Evolutionary conservation across 176 grass and related monocot genomes (phyloP).

Genomic region (Oryza brachyantha): DNA sequence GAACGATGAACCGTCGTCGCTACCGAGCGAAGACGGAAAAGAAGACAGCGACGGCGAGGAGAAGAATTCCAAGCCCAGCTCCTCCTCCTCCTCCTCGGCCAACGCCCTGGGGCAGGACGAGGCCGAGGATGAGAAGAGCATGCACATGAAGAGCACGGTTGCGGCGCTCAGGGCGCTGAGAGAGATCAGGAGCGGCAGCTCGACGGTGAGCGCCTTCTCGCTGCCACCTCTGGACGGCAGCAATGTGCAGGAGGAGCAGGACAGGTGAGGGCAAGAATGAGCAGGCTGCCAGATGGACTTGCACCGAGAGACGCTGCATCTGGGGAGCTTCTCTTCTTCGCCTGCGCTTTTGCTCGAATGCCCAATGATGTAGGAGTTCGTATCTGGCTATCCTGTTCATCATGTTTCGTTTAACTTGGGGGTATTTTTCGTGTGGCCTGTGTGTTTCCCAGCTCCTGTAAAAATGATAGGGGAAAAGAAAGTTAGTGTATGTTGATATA

Average conservation of each 20-base stretch:
- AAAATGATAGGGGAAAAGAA: not conserved
- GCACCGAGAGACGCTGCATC: not conserved
- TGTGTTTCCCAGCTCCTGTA: constrained; percentile 6
- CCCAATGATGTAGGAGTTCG: not conserved
- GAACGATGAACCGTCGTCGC: constrained; percentile 12
- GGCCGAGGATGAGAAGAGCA: constrained; percentile 58
- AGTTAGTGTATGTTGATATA: not conserved
- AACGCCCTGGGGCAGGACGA: constrained; percentile 48
- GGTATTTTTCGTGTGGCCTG: not conserved
- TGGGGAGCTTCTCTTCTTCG: not conserved
- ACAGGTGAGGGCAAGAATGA: constrained; percentile 16
- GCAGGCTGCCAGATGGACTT: constrained; percentile 33
- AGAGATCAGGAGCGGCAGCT: constrained; percentile 72
- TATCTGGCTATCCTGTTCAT: not conserved
- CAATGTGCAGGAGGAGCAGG: constrained; percentile 2
- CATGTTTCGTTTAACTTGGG: not conserved
- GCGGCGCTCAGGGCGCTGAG: constrained; percentile 55
- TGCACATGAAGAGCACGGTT: constrained; percentile 68
- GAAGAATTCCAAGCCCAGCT: not conserved
- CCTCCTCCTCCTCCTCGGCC: constrained; percentile 39
- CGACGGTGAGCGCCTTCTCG: constrained; percentile 58
- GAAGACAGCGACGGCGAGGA: constrained; percentile 28
- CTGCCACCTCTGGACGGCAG: constrained; percentile 50
- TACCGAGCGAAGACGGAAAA: constrained; percentile 20
- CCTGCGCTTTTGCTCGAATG: not conserved